Evolutionary conservation across 352 stramenopile species (phyloP).

Genomic region (Pythium biforme): DNA sequence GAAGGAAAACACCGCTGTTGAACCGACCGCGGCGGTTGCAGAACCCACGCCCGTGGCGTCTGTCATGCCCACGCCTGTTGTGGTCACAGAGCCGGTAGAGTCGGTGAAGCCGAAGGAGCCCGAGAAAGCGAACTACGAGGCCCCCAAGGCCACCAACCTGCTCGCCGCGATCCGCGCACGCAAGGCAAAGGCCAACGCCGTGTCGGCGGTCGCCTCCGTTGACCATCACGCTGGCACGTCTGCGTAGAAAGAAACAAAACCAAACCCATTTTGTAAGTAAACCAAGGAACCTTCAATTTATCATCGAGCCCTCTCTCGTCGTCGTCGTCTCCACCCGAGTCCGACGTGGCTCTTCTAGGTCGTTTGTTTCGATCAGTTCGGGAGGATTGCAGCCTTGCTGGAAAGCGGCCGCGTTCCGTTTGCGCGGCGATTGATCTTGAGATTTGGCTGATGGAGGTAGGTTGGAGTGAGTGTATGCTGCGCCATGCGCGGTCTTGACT

Average conservation of each 20-base stretch:
- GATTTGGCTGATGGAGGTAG: too few species aligned
- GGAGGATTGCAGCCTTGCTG: background rate
- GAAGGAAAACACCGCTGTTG: too few species aligned
- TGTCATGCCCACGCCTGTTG: background rate
- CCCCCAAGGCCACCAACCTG: conserved; percentile 29
- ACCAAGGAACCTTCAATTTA: background rate
- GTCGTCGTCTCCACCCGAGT: too few species aligned
- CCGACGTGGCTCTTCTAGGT: too few species aligned
- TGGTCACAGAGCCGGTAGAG: background rate
- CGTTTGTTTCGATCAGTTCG: too few species aligned
- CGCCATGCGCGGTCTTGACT: too few species aligned
- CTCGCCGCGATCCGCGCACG: conserved; percentile 68
- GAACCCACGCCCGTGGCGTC: background rate
- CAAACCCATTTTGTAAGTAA: conserved; percentile 4
- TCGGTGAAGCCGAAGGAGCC: background rate
- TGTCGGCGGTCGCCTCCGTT: conserved; percentile 1
- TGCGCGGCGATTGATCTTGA: background rate
- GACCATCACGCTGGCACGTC: background rate
- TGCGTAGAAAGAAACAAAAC: background rate
- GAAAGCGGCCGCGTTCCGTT: background rate
- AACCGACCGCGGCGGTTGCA: too few species aligned
- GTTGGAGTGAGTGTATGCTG: too few species aligned
- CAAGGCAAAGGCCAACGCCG: conserved; percentile 15
- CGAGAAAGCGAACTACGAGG: conserved; percentile 1
- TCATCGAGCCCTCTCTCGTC: background rate